Conservation (phyloP, 2,329 filamentous ascomycete genomes). For the Colletotrichum eremochloae region DNA sequence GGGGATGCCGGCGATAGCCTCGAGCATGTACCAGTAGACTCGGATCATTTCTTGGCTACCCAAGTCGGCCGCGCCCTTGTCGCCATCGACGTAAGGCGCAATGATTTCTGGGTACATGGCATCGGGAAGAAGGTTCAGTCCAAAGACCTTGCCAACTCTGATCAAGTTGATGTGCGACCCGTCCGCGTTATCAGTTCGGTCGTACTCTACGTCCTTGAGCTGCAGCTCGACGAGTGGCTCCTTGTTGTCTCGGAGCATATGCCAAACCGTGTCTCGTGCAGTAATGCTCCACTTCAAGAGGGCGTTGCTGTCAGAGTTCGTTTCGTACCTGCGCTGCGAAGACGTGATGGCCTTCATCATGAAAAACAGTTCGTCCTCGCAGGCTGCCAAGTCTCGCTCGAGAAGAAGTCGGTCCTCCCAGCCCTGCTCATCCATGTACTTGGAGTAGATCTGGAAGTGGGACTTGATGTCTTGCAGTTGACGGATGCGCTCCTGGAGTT, state of each 20-base stretch:
- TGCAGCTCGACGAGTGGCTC: conserved; percentile 94
- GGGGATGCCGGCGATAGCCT: conserved; percentile 96
- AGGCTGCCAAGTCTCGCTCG: conserved; percentile 88
- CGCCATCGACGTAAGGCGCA: conserved; percentile 83
- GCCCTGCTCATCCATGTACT: conserved; percentile 86
- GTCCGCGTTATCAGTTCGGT: conserved; percentile 96
- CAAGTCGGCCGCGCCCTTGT: conserved; percentile 65
- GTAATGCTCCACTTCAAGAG: conserved; percentile 92
- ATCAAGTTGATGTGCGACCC: conserved; percentile 95
- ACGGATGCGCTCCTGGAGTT: conserved; percentile 90
- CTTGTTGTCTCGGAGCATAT: conserved; percentile 87
- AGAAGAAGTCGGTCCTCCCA: conserved; percentile 93
- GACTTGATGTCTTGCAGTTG: conserved; percentile 97
- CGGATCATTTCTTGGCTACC: conserved; percentile 85
- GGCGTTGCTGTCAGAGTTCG: conserved; percentile 79
- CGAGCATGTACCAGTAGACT: conserved; percentile 98
- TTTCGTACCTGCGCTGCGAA: conserved; percentile 88
- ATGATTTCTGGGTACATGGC: conserved; percentile 98
- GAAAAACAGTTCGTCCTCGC: conserved; percentile 98
- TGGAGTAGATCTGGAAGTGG: conserved; percentile 93
- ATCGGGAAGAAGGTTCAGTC: conserved; percentile 89
- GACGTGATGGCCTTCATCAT: conserved; percentile 99
- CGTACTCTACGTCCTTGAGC: conserved; percentile 89
- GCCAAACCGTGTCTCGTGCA: conserved; percentile 97
- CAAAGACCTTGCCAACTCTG: conserved; percentile 88